A percentile compares a stretch with the other conserved stretches of the same genome.
These are phyloP conservation scores for Alternaria burnsii DNA, from an alignment of 2,329 filamentous ascomycete species.

Conservation along the genomic window DNA sequence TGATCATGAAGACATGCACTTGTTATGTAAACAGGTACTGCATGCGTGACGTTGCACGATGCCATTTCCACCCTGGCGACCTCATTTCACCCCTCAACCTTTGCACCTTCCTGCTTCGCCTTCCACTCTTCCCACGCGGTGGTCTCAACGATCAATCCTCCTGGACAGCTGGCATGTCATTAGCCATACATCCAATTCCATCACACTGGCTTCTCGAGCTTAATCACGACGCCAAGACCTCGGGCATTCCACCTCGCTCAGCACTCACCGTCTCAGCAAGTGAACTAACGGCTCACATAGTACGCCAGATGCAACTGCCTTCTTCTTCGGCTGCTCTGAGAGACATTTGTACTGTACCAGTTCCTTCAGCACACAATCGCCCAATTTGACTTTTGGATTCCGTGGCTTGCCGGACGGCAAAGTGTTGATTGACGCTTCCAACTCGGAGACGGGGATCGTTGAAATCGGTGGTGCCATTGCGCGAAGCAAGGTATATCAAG, in stretches of 20 bases:
- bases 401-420: constrained; percentile 61
- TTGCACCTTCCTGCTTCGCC: constrained; percentile 29
- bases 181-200: neutral
- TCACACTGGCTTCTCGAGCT: neutral
- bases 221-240: constrained; percentile 10
- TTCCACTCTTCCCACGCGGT: constrained; percentile 65
- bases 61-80: neutral
- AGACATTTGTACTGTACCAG: constrained; percentile 71
- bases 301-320: constrained; percentile 53
- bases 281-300: constrained; percentile 66
- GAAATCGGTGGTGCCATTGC: constrained; percentile 65
- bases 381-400: constrained; percentile 62
- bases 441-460: constrained; percentile 61
- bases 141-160: constrained; percentile 68
- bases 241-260: neutral
- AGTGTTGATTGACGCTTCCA: constrained; percentile 62
- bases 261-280: constrained; percentile 65
- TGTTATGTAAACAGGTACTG: neutral
- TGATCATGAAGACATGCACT: neutral
- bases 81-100: neutral
- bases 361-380: constrained; percentile 65
- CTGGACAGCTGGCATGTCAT: constrained; percentile 55
- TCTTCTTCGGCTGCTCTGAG: constrained; percentile 51
- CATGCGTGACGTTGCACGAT: neutral
- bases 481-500: neutral